Percentiles rank a stretch among this genome's conserved stretches.
Conservation (phyloP, 768 basidiomycete genomes). For the Myochromella boudieri region DNA sequence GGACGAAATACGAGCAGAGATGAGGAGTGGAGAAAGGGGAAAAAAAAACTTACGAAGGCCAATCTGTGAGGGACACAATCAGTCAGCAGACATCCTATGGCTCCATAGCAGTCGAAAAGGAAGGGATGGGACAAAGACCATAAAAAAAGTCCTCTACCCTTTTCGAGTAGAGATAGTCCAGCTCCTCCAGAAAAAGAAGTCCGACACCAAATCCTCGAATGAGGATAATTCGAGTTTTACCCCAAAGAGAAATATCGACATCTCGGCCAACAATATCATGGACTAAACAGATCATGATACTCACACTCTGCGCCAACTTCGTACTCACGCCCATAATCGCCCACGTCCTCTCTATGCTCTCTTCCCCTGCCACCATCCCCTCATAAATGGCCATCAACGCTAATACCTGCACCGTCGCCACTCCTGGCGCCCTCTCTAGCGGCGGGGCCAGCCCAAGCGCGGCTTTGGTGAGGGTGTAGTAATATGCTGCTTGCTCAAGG, state of each 20-base stretch:
- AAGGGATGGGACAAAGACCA: neutral
- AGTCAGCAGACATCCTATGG: too few relatives aligned
- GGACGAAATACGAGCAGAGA: conserved; percentile 5
- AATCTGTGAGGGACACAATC: conserved; percentile 43
- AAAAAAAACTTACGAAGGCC: conserved; percentile 56
- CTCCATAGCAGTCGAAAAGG: too few relatives aligned
- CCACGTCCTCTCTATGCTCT: conserved; percentile 72
- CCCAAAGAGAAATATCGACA: too few relatives aligned
- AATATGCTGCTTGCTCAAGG: too few relatives aligned
- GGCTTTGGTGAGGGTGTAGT: conserved; percentile 61
- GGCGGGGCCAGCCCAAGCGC: conserved; percentile 68
- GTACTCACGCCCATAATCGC: conserved; percentile 62
- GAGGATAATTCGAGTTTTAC: too few relatives aligned
- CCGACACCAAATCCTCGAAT: too few relatives aligned
- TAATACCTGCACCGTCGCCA: conserved; percentile 66
- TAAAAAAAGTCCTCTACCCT: too few relatives aligned
- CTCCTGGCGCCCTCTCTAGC: conserved; percentile 68
- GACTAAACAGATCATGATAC: conserved; percentile 28
- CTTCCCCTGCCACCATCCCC: conserved; percentile 64
- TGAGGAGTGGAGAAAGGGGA: conserved; percentile 1
- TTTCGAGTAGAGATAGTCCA: too few relatives aligned
- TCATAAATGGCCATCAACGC: conserved; percentile 71
- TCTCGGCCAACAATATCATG: too few relatives aligned
- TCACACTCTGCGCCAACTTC: conserved; percentile 67
- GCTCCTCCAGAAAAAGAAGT: too few relatives aligned